These are phyloP conservation scores for Blepharisma stoltei DNA, from an alignment of 73 alveolate genomes.

Conservation along the genomic window DNA sequence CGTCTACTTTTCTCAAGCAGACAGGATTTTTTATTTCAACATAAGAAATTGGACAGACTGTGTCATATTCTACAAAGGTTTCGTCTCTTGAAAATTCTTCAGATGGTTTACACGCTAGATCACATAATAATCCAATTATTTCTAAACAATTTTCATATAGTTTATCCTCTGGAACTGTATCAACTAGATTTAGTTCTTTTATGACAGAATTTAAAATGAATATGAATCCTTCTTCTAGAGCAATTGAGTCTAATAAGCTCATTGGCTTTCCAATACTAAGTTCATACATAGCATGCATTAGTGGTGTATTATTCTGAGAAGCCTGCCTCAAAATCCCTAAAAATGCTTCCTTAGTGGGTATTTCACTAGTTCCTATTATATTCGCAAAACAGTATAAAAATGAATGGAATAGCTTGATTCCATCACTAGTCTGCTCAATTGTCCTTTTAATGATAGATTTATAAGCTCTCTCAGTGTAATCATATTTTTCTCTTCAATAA, in stretches of 20 bases:
- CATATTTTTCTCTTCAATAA: neutral
- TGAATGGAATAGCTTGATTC: neutral
- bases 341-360: conserved; percentile 3
- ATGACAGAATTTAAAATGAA: neutral
- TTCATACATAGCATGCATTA: neutral
- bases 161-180: neutral
- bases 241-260: neutral
- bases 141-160: conserved; percentile 1
- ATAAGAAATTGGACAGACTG: neutral
- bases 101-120: neutral
- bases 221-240: conserved; percentile 11
- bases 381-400: neutral
- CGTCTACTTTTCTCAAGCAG: neutral
- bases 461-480: neutral
- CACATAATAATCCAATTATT: neutral
- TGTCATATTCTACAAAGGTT: neutral
- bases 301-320: neutral
- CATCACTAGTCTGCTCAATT: neutral
- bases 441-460: neutral
- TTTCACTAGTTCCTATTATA: neutral
- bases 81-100: conserved; percentile 16
- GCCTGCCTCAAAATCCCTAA: neutral
- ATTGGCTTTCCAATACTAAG: neutral
- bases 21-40: neutral
- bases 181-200: neutral